Percentiles rank a stretch among this genome's conserved stretches.
Conservation (phyloP, 1,284 basidiomycete genomes). For the Ustilago vetiveriae region DNA sequence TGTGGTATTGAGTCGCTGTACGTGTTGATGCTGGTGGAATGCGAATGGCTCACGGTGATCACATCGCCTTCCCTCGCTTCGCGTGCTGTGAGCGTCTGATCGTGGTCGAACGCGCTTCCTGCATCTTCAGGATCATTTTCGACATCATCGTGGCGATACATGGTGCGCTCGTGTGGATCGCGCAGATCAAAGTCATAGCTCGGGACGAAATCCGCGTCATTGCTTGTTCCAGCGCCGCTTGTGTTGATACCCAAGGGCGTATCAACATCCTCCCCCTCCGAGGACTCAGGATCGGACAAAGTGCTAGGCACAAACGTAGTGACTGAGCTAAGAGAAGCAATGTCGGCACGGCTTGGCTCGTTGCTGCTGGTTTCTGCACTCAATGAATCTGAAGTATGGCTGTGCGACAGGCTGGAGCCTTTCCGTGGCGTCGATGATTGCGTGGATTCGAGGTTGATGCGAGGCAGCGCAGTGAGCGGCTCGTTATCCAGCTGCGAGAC, state of each 20-base stretch:
- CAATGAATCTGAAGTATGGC: conserved; percentile 15
- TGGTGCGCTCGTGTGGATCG: conserved; percentile 23
- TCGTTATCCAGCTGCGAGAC: conserved; percentile 23
- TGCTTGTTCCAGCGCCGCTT: background rate
- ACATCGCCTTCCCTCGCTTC: conserved; percentile 31
- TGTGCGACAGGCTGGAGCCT: background rate
- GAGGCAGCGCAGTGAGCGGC: conserved; percentile 14
- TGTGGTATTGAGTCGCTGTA: conserved; percentile 10
- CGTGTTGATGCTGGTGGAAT: conserved; percentile 23
- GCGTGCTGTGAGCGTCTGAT: conserved; percentile 12
- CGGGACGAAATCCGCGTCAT: conserved; percentile 5
- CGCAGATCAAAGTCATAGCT: conserved; percentile 33
- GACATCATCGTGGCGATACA: conserved; percentile 3
- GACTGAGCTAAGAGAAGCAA: conserved; percentile 27
- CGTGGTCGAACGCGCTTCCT: background rate
- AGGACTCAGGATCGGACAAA: conserved; percentile 1
- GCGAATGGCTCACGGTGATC: conserved; percentile 30
- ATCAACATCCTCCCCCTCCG: conserved; percentile 19
- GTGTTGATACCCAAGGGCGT: background rate
- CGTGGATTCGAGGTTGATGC: conserved; percentile 7
- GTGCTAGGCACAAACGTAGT: conserved; percentile 39
- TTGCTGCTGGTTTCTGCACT: conserved; percentile 3
- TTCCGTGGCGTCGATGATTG: conserved; percentile 23
- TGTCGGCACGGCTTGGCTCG: background rate
- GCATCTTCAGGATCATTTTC: background rate